Conservation (phyloP, 169 alveolate species). For the Plasmodium sp. region DNA sequence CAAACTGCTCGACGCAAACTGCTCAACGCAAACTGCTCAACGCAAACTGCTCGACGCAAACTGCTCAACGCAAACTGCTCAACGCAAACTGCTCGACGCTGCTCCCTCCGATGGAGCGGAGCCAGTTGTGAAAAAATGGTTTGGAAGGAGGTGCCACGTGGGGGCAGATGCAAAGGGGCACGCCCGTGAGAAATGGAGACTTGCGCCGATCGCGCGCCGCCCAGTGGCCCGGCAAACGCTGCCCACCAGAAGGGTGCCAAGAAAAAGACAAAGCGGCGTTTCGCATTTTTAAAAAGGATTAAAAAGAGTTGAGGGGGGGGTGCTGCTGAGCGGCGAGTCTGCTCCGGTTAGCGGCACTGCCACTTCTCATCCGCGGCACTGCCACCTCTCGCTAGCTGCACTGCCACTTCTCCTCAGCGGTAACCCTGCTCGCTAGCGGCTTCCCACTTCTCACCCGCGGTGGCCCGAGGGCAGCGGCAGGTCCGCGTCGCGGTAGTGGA, state of each 20-base stretch:
- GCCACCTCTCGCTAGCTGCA: too few species aligned
- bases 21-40: too few species aligned
- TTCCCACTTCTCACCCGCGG: neutral
- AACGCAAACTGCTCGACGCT: neutral
- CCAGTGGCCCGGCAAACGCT: neutral
- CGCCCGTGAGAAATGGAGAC: too few species aligned
- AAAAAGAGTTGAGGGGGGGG: neutral
- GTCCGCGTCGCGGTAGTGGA: conserved; percentile 3
- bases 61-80: neutral
- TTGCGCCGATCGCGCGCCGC: too few species aligned
- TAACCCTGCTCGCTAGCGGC: too few species aligned
- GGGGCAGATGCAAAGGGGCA: neutral
- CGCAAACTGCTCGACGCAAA: too few species aligned
- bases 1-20: too few species aligned
- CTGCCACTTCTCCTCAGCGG: too few species aligned
- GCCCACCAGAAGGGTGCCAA: neutral
- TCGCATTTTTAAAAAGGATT: neutral
- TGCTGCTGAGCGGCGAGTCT: too few species aligned
- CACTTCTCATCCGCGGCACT: too few species aligned
- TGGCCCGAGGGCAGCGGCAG: neutral
- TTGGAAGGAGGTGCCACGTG: neutral
- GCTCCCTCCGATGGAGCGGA: neutral
- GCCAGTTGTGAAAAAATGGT: neutral
- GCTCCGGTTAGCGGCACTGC: too few species aligned
- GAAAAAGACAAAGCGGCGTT: neutral